Evolutionary conservation across 805 yeast genomes (phyloP).

Genomic region (Metahyphopichia silvanorum): DNA sequence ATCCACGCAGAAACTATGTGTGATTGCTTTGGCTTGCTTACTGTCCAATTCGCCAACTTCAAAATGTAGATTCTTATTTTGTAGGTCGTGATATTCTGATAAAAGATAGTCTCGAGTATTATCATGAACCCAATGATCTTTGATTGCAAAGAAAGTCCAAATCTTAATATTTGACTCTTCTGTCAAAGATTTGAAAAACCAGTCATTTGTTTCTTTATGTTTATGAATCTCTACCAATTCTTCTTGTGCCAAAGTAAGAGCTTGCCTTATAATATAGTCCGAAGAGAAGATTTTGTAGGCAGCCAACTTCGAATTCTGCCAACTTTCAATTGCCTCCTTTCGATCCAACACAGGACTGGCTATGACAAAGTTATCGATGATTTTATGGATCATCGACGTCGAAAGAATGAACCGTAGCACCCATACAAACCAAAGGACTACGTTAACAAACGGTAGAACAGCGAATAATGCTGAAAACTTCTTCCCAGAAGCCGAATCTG

Average conservation of each 20-base stretch:
- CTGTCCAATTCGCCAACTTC: slow-evolving; percentile 28
- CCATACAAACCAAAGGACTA: slow-evolving; percentile 14
- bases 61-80: slow-evolving; percentile 23
- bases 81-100: slow-evolving; percentile 27
- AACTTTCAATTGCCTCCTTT: slow-evolving; percentile 15
- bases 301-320: slow-evolving; percentile 40
- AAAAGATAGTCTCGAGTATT: slow-evolving; percentile 46
- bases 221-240: slow-evolving; percentile 53
- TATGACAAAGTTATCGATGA: slow-evolving; percentile 19
- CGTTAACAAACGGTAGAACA: slow-evolving; percentile 23
- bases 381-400: slow-evolving; percentile 11
- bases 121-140: slow-evolving; percentile 65
- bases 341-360: slow-evolving; percentile 21
- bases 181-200: slow-evolving; percentile 32
- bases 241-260: slow-evolving; percentile 53
- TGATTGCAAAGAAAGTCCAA: slow-evolving; percentile 58
- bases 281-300: slow-evolving; percentile 41
- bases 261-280: slow-evolving; percentile 48
- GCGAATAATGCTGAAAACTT: slow-evolving; percentile 20
- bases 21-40: slow-evolving; percentile 26
- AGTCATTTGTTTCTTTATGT: slow-evolving; percentile 50
- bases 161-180: slow-evolving; percentile 22
- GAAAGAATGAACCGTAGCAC: slow-evolving; percentile 29
- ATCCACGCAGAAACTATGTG: slow-evolving; percentile 61
- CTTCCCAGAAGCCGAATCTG: slow-evolving; percentile 36